phyloP scores from a whole-genome alignment of 768 basidiomycete genomes.

The Serendipita sp. region DNA sequence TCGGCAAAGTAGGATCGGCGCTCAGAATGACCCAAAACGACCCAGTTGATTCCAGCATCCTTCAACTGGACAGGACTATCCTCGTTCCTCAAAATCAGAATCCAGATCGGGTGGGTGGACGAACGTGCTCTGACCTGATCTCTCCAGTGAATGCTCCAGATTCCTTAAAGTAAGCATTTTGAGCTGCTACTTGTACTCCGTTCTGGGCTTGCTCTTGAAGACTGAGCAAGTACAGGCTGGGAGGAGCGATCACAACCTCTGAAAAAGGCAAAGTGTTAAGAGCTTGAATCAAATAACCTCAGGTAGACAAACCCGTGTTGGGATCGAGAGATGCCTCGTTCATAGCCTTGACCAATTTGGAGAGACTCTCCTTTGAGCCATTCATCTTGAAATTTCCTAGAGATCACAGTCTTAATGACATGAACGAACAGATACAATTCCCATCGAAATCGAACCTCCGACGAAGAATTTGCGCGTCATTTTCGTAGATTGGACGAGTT shows the following conservation, averaged over 20 bases:
- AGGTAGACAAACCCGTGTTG: slow-evolving; percentile 38
- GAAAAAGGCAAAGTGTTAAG: slow-evolving; percentile 10
- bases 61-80: slow-evolving; percentile 63
- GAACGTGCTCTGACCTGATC: slow-evolving; percentile 49
- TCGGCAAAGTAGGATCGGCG: slow-evolving; percentile 88
- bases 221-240: slow-evolving; percentile 70
- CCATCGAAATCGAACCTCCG: slow-evolving; percentile 29
- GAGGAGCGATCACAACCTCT: slow-evolving; percentile 93
- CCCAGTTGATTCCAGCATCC: slow-evolving; percentile 77
- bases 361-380: slow-evolving; percentile 44
- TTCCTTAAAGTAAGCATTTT: slow-evolving; percentile 75
- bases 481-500: neutral
- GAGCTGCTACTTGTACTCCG: slow-evolving; percentile 67
- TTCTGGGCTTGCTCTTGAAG: slow-evolving; percentile 44
- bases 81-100: neutral
- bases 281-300: slow-evolving; percentile 6
- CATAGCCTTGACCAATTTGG: slow-evolving; percentile 45
- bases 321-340: slow-evolving; percentile 70
- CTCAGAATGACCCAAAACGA: slow-evolving; percentile 96
- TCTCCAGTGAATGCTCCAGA: slow-evolving; percentile 94
- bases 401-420: neutral
- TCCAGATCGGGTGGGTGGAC: neutral
- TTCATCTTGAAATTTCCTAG: slow-evolving; percentile 95
- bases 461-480: slow-evolving; percentile 85
- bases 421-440: neutral